Conservation (phyloP, 169 alveolate species). For the Plasmodium gonderi region DNA sequence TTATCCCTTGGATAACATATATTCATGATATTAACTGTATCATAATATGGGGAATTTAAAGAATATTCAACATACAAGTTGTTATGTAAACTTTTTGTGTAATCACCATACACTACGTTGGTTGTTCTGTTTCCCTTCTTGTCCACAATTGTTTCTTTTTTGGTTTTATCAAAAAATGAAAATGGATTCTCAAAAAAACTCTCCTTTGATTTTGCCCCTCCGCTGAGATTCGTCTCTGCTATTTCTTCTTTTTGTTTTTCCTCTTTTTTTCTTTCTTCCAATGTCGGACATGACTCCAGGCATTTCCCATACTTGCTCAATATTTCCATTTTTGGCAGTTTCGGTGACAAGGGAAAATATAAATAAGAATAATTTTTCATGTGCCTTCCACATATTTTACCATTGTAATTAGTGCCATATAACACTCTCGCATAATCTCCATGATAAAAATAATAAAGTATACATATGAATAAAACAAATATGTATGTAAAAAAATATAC, state of each 20-base stretch:
- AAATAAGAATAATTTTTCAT: constrained; percentile 20
- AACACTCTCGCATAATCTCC: constrained; percentile 41
- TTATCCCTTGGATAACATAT: constrained; percentile 59
- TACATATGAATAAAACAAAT: background rate
- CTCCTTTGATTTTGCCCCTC: background rate
- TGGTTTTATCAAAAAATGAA: constrained; percentile 20
- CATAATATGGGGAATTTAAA: constrained; percentile 48
- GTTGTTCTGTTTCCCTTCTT: constrained; percentile 43
- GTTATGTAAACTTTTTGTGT: constrained; percentile 46
- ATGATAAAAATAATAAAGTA: constrained; percentile 24
- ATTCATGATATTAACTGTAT: constrained; percentile 52
- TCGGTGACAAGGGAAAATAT: constrained; percentile 56
- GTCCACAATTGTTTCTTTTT: constrained; percentile 6
- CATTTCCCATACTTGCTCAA: constrained; percentile 45
- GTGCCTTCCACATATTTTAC: constrained; percentile 39
- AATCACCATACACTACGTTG: constrained; percentile 56
- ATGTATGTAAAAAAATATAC: constrained; percentile 1
- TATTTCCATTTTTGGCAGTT: constrained; percentile 26
- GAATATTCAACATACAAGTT: constrained; percentile 69
- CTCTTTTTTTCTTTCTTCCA: background rate
- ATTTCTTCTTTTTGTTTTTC: background rate
- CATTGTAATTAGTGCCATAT: constrained; percentile 67
- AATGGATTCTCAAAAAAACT: constrained; percentile 12
- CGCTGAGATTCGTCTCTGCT: background rate
- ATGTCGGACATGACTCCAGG: constrained; percentile 55